Conservation (phyloP, 768 basidiomycete genomes). For the Butyriboletus loyo region DNA sequence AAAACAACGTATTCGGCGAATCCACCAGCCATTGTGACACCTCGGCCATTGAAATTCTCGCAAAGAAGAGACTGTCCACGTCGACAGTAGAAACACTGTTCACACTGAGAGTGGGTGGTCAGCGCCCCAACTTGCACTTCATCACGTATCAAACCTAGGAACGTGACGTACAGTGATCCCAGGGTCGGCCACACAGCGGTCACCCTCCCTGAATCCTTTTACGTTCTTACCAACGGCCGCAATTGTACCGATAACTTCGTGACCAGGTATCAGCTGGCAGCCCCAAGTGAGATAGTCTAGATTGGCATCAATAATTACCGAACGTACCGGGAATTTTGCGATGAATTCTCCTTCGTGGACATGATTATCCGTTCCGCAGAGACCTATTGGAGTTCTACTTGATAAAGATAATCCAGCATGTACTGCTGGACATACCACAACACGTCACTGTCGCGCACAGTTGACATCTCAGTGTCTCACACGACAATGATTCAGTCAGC, state of each 20-base stretch:
- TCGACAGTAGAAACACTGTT: slow-evolving; percentile 80
- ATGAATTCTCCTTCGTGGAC: slow-evolving; percentile 62
- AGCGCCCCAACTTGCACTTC: background rate
- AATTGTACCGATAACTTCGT: slow-evolving; percentile 66
- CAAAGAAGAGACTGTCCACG: slow-evolving; percentile 74
- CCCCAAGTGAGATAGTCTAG: slow-evolving; percentile 1
- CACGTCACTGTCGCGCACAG: slow-evolving; percentile 32
- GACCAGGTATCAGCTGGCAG: slow-evolving; percentile 60
- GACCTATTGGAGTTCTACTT: slow-evolving; percentile 32
- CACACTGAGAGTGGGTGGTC: slow-evolving; percentile 48
- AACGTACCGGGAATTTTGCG: slow-evolving; percentile 46
- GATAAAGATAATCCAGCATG: background rate
- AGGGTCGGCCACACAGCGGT: slow-evolving; percentile 80
- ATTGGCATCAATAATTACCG: background rate
- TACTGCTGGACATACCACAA: slow-evolving; percentile 31
- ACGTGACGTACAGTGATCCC: slow-evolving; percentile 52
- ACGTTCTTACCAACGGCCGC: slow-evolving; percentile 76
- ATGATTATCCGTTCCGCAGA: slow-evolving; percentile 56
- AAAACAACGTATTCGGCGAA: slow-evolving; percentile 85
- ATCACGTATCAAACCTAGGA: background rate
- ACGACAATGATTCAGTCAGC: background rate
- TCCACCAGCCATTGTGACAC: slow-evolving; percentile 75
- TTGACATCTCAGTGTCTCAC: background rate
- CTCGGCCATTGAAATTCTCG: slow-evolving; percentile 75
- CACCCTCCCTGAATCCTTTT: slow-evolving; percentile 65